These are phyloP conservation scores for Neurospora sp. DNA, from an alignment of 495 filamentous ascomycete genomes.

Conservation along the genomic window DNA sequence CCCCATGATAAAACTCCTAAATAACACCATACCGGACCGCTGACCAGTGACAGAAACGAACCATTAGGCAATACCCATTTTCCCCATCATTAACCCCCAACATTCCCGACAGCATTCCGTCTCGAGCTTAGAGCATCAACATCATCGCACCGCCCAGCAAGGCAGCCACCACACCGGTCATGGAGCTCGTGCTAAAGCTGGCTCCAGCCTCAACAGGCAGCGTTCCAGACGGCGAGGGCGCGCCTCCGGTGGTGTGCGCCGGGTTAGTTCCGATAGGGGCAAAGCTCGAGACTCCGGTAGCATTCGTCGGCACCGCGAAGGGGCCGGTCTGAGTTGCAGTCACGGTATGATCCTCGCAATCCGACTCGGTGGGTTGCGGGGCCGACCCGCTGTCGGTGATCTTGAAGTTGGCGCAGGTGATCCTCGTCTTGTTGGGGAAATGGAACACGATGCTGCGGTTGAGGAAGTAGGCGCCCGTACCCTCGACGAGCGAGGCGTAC, in stretches of 20 bases:
- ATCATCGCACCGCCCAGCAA: conserved; percentile 16
- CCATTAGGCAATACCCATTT: not conserved
- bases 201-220: not conserved
- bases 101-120: not conserved
- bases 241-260: not conserved
- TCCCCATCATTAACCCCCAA: not conserved
- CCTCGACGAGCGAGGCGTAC: conserved; percentile 52
- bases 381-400: conserved; percentile 5
- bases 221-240: not conserved
- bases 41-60: not conserved
- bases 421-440: conserved; percentile 56
- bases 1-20: not conserved
- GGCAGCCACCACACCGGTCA: conserved; percentile 6
- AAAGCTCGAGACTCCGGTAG: not conserved
- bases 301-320: not conserved
- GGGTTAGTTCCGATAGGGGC: conserved; percentile 1
- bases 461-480: conserved; percentile 59
- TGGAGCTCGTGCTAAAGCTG: conserved; percentile 5
- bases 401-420: conserved; percentile 63
- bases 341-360: not conserved
- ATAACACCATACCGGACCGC: not conserved
- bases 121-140: conserved; percentile 15
- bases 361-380: not conserved
- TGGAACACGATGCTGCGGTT: conserved; percentile 74
- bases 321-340: not conserved